A percentile compares a stretch with the other conserved stretches of the same genome.
Evolutionary conservation across 805 yeast genomes (phyloP).

Genomic region (Isabelozyma heimii): DNA sequence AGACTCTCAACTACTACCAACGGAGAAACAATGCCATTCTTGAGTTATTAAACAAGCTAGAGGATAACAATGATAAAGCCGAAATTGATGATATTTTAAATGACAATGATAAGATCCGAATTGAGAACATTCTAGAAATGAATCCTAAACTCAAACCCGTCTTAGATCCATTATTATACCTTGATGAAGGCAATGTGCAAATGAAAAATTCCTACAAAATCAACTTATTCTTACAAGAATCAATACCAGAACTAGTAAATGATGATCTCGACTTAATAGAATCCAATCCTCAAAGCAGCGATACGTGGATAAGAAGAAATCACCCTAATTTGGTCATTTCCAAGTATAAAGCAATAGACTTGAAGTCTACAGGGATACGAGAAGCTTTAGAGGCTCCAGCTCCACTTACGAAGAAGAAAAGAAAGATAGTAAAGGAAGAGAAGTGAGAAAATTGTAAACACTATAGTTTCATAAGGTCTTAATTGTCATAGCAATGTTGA

Average conservation of each 20-base stretch:
- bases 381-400: slow-evolving; percentile 1
- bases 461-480: background rate
- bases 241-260: slow-evolving; percentile 32
- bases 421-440: slow-evolving; percentile 5
- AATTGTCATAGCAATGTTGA: no score
- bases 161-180: slow-evolving; percentile 11
- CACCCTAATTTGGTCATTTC: slow-evolving; percentile 31
- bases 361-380: slow-evolving; percentile 17
- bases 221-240: slow-evolving; percentile 31
- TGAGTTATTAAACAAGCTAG: slow-evolving; percentile 22
- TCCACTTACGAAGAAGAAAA: slow-evolving; percentile 3
- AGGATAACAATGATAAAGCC: slow-evolving; percentile 3
- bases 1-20: slow-evolving; percentile 29
- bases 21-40: slow-evolving; percentile 37
- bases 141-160: slow-evolving; percentile 17
- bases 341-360: slow-evolving; percentile 31
- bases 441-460: slow-evolving; percentile 8
- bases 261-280: slow-evolving; percentile 36
- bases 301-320: slow-evolving; percentile 38
- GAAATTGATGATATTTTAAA: slow-evolving; percentile 1
- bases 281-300: slow-evolving; percentile 38
- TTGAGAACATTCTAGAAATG: slow-evolving; percentile 18
- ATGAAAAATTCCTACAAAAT: slow-evolving; percentile 9
- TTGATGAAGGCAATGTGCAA: slow-evolving; percentile 13
- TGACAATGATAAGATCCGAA: slow-evolving; percentile 11